Evolutionary conservation across 768 basidiomycete genomes (phyloP).

Genomic region (Podaxis sp.): DNA sequence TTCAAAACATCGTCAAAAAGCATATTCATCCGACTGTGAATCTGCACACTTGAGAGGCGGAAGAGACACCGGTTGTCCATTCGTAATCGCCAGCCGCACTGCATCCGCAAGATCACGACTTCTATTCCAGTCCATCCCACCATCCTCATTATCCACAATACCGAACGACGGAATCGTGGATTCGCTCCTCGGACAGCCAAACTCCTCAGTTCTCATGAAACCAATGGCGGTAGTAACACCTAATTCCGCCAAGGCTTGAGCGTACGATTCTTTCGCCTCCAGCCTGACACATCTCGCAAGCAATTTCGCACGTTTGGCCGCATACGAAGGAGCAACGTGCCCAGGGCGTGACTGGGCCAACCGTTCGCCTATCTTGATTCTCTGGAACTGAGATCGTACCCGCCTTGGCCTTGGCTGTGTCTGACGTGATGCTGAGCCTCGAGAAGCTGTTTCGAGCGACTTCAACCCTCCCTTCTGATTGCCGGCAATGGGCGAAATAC

Average conservation of each 20-base stretch:
- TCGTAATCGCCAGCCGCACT: slow-evolving; percentile 14
- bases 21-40: slow-evolving; percentile 8
- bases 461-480: neutral
- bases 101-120: slow-evolving; percentile 27
- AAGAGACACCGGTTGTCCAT: neutral
- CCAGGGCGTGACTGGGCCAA: slow-evolving; percentile 41
- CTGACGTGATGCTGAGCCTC: neutral
- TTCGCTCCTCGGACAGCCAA: neutral
- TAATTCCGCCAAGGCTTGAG: slow-evolving; percentile 2
- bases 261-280: slow-evolving; percentile 7
- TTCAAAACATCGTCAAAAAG: neutral
- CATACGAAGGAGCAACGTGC: slow-evolving; percentile 29
- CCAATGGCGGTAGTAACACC: neutral
- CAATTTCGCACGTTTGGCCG: slow-evolving; percentile 21
- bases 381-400: slow-evolving; percentile 13
- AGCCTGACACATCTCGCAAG: slow-evolving; percentile 12
- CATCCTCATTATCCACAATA: slow-evolving; percentile 26
- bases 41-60: slow-evolving; percentile 8
- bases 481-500: neutral
- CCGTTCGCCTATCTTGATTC: slow-evolving; percentile 32
- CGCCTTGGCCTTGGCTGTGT: neutral
- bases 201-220: neutral
- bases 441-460: neutral
- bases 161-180: slow-evolving; percentile 22
- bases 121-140: slow-evolving; percentile 32